phyloP scores from a whole-genome alignment of 73 alveolate genomes.

The Paramecium tetraurelia region DNA sequence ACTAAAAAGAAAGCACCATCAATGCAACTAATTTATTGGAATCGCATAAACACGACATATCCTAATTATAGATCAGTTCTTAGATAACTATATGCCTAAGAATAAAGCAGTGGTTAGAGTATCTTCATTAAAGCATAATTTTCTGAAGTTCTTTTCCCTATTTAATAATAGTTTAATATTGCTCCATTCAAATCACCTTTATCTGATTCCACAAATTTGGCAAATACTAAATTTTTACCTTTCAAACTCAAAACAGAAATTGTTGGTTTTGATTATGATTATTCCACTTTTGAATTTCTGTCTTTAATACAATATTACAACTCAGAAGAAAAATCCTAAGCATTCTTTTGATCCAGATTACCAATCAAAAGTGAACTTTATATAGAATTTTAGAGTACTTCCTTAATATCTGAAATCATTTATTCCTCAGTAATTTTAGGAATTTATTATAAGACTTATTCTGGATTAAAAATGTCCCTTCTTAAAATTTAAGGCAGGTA shows the following conservation, averaged over 20 bases:
- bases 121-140: conserved; percentile 11
- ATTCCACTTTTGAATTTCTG: not conserved
- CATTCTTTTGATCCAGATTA: not conserved
- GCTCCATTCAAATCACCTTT: conserved; percentile 39
- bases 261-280: not conserved
- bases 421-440: not conserved
- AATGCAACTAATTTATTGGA: not conserved
- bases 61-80: conserved; percentile 15
- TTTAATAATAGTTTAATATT: conserved; percentile 18
- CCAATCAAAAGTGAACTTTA: not conserved
- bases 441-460: not conserved
- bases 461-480: not conserved
- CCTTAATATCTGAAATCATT: not conserved
- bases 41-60: conserved; percentile 14
- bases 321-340: not conserved
- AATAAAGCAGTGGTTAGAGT: not conserved
- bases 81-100: not conserved
- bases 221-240: not conserved
- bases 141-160: not conserved
- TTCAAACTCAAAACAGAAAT: not conserved
- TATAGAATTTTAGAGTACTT: not conserved
- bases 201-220: not conserved
- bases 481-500: not conserved
- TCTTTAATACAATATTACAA: not conserved
- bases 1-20: conserved; percentile 23